Evolutionary conservation across 805 yeast genomes (phyloP), one percentile per base, ranked within the genome.

Genomic region (Starmerella kuoi): DNA sequence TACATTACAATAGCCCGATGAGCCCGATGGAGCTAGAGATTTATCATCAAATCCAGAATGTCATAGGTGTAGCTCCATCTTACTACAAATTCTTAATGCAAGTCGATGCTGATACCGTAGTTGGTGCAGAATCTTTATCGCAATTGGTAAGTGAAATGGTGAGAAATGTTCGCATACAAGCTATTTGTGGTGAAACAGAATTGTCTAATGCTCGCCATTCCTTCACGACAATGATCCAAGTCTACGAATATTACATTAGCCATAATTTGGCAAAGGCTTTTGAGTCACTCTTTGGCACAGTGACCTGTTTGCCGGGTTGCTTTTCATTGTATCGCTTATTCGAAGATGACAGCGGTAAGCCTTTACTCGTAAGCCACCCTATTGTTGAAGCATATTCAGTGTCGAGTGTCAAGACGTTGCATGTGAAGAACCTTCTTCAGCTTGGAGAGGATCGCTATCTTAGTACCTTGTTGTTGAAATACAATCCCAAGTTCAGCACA

Each of bases 291-390:
- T 74, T 74, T 53, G 79, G 79, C 25, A 68, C 75, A 47, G 78
- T 74, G 17, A 75, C 79, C 4, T 74, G 80, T 64, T 65, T 74
- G 47, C 80, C 80, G 0, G 80, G 80, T 22, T 74, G 80, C 63
- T 74, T 74, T 67, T 61, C 70, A 17, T 68, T 74, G 68, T 74
- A 71, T 56, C 62, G 79, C 35, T 61, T 74, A 45, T 73, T 68
- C 53, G 65, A 74, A 1, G 73, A 76, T 2, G 69, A 68, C 49
- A 65, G 67, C 44, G 74, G 76, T 62, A 72, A 70, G 43, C 80
- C 80, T 2, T 63, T 74, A 41, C 70, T 74, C 52, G 73, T 77
- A n/a, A 68, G 73, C 47, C 74, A 75, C 14, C 73, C 76, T 45
- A 66, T 74, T 47, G 74, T 74, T 15, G 73, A 72, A 49, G 62